Evolutionary conservation across 2,329 filamentous ascomycete species (phyloP).

Genomic region (Aspergillus felis): DNA sequence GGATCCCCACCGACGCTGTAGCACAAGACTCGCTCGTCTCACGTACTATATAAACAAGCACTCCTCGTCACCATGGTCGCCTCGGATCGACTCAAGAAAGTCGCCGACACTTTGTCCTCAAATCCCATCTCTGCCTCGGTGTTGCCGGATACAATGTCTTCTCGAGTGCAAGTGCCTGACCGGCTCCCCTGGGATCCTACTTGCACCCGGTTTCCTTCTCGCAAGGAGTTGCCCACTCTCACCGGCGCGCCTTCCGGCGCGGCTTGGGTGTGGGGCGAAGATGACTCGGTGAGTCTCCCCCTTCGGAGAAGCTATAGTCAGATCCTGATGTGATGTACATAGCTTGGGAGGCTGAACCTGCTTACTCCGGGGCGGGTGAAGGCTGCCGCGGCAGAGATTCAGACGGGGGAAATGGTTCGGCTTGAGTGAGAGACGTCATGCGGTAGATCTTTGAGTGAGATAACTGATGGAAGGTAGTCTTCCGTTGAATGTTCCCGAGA

Average conservation of each 20-base stretch:
- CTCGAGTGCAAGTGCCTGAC: slow-evolving; percentile 20
- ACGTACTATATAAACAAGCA: not conserved
- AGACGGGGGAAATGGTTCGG: slow-evolving; percentile 53
- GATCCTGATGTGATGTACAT: not conserved
- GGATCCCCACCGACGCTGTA: not conserved
- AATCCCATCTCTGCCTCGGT: not conserved
- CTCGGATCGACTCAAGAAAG: not conserved
- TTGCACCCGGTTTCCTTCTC: slow-evolving; percentile 49
- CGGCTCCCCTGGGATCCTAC: slow-evolving; percentile 53
- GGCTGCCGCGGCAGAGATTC: slow-evolving; percentile 51
- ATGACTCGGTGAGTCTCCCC: slow-evolving; percentile 45
- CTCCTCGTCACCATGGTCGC: slow-evolving; percentile 1
- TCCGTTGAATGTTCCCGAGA: slow-evolving; percentile 50
- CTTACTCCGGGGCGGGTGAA: slow-evolving; percentile 54
- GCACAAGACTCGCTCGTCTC: not conserved
- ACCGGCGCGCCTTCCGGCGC: slow-evolving; percentile 52
- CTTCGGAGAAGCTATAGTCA: not conserved
- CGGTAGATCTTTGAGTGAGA: not conserved
- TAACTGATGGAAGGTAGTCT: slow-evolving; percentile 33
- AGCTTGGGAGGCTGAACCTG: slow-evolving; percentile 50
- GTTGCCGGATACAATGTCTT: slow-evolving; percentile 5
- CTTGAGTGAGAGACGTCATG: slow-evolving; percentile 43
- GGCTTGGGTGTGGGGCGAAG: slow-evolving; percentile 59
- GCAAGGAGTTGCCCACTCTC: slow-evolving; percentile 51
- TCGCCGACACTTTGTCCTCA: not conserved